phyloP scores from a whole-genome alignment of 768 basidiomycete genomes.

The Aureoboletus auriporus region DNA sequence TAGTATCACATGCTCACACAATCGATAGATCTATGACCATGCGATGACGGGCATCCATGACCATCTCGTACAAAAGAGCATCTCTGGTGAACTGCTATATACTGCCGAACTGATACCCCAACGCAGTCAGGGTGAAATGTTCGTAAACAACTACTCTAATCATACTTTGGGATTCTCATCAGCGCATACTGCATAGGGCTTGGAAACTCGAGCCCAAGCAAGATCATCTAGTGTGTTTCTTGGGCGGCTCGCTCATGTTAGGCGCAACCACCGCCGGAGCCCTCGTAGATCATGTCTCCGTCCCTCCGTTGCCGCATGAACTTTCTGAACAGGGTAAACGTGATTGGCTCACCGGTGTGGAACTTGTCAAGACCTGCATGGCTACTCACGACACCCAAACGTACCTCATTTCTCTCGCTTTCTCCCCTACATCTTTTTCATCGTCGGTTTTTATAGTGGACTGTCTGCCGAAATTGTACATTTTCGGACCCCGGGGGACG shows the following conservation, averaged over 20 bases:
- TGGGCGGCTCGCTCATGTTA: conserved; percentile 88
- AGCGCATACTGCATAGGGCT: conserved; percentile 35
- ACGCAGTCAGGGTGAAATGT: conserved; percentile 32
- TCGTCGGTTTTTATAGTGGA: conserved; percentile 44
- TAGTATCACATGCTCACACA: conserved; percentile 1
- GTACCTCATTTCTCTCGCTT: conserved; percentile 39
- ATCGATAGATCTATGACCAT: conserved; percentile 79
- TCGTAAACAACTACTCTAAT: conserved; percentile 13
- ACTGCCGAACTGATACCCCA: conserved; percentile 81
- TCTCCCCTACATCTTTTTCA: background rate
- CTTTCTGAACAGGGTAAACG: conserved; percentile 60
- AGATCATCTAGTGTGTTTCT: conserved; percentile 94
- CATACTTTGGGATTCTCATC: conserved; percentile 6
- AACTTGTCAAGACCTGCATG: conserved; percentile 86
- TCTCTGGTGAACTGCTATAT: conserved; percentile 58
- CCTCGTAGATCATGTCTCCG: conserved; percentile 46
- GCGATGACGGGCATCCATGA: conserved; percentile 80
- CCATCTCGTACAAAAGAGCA: conserved; percentile 65
- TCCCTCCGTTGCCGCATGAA: conserved; percentile 63
- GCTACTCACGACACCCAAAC: conserved; percentile 79
- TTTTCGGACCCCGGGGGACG: conserved; percentile 66
- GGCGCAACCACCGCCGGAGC: conserved; percentile 75
- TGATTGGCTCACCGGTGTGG: conserved; percentile 80
- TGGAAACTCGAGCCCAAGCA: conserved; percentile 86
- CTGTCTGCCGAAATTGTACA: conserved; percentile 88